Evolutionary conservation across 2,329 filamentous ascomycete genomes (phyloP).

Genomic region (Cryphonectria nitschkei): DNA sequence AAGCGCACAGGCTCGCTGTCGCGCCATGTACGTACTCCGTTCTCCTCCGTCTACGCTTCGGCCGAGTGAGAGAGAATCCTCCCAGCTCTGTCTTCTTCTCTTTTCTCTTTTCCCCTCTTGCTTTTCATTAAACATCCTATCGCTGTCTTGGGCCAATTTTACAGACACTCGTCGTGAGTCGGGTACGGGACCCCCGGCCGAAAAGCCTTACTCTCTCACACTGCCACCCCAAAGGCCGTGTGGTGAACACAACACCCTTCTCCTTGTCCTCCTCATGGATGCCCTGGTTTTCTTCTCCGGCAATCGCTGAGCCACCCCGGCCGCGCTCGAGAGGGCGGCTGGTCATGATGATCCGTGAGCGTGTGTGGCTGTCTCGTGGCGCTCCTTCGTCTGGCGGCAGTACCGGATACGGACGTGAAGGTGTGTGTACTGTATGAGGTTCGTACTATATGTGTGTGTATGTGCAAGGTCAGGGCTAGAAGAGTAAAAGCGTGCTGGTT

Average conservation of each 20-base stretch:
- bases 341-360: not conserved
- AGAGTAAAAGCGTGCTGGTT: not conserved
- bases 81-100: not conserved
- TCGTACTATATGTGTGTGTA: not conserved
- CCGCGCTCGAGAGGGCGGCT: not conserved
- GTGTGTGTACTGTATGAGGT: not conserved
- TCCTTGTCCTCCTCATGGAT: not conserved
- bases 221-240: not conserved
- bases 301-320: not conserved
- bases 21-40: not conserved
- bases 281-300: not conserved
- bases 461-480: not conserved
- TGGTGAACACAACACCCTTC: not conserved
- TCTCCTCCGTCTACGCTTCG: constrained; percentile 3
- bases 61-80: not conserved
- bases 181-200: constrained; percentile 1
- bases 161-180: not conserved
- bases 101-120: not conserved
- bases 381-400: constrained; percentile 6
- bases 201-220: not conserved
- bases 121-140: not conserved
- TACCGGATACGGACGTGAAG: not conserved
- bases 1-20: not conserved
- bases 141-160: not conserved
- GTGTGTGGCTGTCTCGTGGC: constrained; percentile 4